Conservation (phyloP, 2,329 filamentous ascomycete genomes). For the Fusarium gaditjirri region DNA sequence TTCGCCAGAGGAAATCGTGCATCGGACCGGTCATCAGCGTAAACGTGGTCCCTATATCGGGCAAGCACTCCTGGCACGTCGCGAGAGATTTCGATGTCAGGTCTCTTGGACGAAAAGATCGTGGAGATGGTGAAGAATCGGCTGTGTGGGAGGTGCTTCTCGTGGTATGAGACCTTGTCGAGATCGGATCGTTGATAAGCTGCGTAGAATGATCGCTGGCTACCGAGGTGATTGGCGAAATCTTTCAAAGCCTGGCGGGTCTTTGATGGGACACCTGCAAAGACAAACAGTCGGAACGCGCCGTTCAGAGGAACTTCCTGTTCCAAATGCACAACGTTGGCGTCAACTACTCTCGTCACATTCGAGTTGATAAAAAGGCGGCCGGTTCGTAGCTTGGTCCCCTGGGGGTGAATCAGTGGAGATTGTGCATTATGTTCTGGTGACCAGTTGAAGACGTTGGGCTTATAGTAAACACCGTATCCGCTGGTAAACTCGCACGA, state of each 20-base stretch:
- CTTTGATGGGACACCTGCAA: slow-evolving; percentile 74
- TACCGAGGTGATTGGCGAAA: slow-evolving; percentile 72
- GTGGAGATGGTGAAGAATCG: slow-evolving; percentile 83
- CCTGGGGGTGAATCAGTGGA: slow-evolving; percentile 72
- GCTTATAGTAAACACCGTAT: slow-evolving; percentile 86
- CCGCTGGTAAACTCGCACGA: slow-evolving; percentile 92
- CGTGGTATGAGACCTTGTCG: slow-evolving; percentile 75
- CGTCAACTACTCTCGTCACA: slow-evolving; percentile 87
- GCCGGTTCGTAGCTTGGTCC: slow-evolving; percentile 76
- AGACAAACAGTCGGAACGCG: slow-evolving; percentile 86
- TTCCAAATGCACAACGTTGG: slow-evolving; percentile 90
- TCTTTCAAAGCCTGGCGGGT: slow-evolving; percentile 74
- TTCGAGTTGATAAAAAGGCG: slow-evolving; percentile 80
- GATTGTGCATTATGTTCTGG: slow-evolving; percentile 76
- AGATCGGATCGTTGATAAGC: slow-evolving; percentile 72
- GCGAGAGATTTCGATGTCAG: slow-evolving; percentile 76
- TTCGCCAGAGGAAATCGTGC: slow-evolving; percentile 73
- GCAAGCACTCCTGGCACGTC: slow-evolving; percentile 77
- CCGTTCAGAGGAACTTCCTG: slow-evolving; percentile 91
- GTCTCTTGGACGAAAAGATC: slow-evolving; percentile 75
- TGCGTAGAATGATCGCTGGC: slow-evolving; percentile 77
- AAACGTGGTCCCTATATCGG: slow-evolving; percentile 83
- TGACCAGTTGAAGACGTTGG: slow-evolving; percentile 88
- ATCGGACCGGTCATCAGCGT: slow-evolving; percentile 86
- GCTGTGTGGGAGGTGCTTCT: slow-evolving; percentile 86